Evolutionary conservation across 2,329 filamentous ascomycete species (phyloP).

Genomic region (Colletotrichum horii): DNA sequence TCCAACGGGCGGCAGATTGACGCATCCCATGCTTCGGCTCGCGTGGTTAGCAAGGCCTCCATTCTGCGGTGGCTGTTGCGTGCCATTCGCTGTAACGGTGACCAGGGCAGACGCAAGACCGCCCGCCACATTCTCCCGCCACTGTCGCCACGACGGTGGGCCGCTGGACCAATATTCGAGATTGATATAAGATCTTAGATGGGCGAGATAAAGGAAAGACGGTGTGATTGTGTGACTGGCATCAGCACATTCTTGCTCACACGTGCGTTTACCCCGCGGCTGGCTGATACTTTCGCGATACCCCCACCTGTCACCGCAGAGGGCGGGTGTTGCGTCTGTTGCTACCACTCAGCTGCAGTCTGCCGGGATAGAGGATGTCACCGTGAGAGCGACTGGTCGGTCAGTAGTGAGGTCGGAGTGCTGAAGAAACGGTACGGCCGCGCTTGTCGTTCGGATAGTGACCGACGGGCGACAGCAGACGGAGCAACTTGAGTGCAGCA

Average conservation of each 20-base stretch:
- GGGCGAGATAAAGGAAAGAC: background rate
- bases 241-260: background rate
- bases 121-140: background rate
- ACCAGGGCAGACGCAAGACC: background rate
- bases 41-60: background rate
- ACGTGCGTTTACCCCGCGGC: constrained; percentile 3
- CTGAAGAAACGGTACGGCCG: background rate
- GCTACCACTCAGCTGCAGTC: background rate
- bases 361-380: background rate
- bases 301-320: background rate
- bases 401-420: background rate
- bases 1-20: constrained; percentile 8
- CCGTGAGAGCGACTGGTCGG: background rate
- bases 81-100: constrained; percentile 6
- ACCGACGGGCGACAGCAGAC: background rate
- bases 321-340: constrained; percentile 6
- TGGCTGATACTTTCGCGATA: background rate
- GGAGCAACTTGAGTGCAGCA: background rate
- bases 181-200: background rate
- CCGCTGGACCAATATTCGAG: background rate
- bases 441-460: background rate
- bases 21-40: background rate
- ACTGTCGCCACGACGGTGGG: background rate
- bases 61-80: background rate
- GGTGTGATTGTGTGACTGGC: background rate